Conservation (phyloP, 1,284 basidiomycete genomes). For the Microbotryum saponariae region DNA sequence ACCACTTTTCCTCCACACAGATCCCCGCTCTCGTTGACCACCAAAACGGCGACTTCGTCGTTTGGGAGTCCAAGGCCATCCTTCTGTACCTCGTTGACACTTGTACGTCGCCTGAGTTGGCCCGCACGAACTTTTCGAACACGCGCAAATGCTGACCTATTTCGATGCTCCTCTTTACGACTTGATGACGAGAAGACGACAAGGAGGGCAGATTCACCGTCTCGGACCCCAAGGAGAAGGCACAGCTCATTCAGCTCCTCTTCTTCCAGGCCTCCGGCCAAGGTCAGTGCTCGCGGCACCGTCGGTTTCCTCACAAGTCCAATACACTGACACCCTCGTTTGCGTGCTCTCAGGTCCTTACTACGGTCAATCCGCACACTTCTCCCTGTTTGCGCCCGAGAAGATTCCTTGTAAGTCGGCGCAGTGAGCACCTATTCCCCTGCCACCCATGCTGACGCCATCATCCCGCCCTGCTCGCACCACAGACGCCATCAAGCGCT, state of each 20-base stretch:
- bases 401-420: slow-evolving; percentile 8
- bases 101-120: slow-evolving; percentile 16
- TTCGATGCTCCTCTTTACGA: too few species aligned
- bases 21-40: slow-evolving; percentile 43
- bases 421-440: neutral
- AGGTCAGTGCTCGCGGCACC: slow-evolving; percentile 14
- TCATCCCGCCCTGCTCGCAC: slow-evolving; percentile 32
- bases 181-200: slow-evolving; percentile 34
- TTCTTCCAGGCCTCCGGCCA: slow-evolving; percentile 38
- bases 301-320: neutral
- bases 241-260: slow-evolving; percentile 32
- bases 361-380: slow-evolving; percentile 34
- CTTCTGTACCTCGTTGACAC: slow-evolving; percentile 40
- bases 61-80: slow-evolving; percentile 43
- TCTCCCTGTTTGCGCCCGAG: slow-evolving; percentile 30
- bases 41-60: slow-evolving; percentile 38
- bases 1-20: slow-evolving; percentile 1
- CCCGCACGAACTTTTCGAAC: neutral
- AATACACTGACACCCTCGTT: neutral
- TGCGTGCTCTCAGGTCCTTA: slow-evolving; percentile 9
- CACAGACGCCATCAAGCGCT: slow-evolving; percentile 38
- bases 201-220: slow-evolving; percentile 38
- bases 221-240: slow-evolving; percentile 30
- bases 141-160: neutral
- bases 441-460: neutral